Evolutionary conservation across 129 eudicot genomes (phyloP), one percentile per base, ranked within the genome.

Genomic region (Oenanthe sinensis): DNA sequence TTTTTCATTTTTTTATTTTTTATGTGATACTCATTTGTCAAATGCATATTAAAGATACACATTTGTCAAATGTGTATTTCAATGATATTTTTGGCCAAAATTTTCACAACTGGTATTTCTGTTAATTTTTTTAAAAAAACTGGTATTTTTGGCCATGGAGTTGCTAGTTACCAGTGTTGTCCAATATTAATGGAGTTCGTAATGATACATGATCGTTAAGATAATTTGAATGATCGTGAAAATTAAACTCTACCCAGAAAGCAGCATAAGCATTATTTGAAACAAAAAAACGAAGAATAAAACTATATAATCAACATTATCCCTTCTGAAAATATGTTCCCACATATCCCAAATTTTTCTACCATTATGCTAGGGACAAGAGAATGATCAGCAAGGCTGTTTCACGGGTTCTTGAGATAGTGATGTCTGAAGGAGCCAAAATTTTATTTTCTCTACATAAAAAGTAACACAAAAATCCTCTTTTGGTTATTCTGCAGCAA

Each of bases 401-500:
- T 75, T 76, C 40, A 48, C 63, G 80, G 76, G 76, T 39, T 28
- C 63, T 37, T 46, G 80, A 46, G 71, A 81, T 37, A 15, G 30
- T 74, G 77, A 79, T 60, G 73, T 78, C 42, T 69, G 79, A 78
- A 78, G 87, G 54, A 44, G 71, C 85, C 82, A 82, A 82, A 85
- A 62, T 82, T 77, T 22, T 37, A 39, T 80, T 83, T 82, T 82
- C 80, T 82, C 84, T 55, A 50, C 84, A 22, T 68, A 79, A 79
- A 79, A 85, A 71, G 86, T 83, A 79, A 82, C 81, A 46, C 40
- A 71, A 79, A 63, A 78, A 58, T 11, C 67, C 79, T 68, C 84
- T 84, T 81, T 80, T n/a, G n/a, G n/a, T n/a, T n/a, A n/a, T 73
- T 44, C 79, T 48, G 68, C 87, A 80, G 77, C 70, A 78, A 81